These are phyloP conservation scores for Talaromyces piceae DNA, from an alignment of 2,329 filamentous ascomycete species.

Conservation along the genomic window DNA sequence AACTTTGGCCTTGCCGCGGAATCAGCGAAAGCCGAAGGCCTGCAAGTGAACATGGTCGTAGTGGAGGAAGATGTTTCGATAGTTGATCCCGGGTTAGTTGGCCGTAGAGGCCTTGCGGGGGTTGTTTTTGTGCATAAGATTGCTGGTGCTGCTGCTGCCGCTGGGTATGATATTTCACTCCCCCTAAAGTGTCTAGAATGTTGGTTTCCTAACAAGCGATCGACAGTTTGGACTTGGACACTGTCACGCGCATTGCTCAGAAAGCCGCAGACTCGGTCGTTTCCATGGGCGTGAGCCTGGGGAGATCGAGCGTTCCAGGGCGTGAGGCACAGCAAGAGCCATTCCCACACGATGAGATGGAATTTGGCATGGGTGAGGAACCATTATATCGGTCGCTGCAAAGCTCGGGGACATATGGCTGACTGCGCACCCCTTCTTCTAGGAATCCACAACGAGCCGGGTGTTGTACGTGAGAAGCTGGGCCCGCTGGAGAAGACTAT, in stretches of 20 bases:
- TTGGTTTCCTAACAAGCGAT: neutral
- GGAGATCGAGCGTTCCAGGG: neutral
- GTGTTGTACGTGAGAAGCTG: neutral
- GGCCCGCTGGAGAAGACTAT: neutral
- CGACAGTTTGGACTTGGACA: neutral
- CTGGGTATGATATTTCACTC: neutral
- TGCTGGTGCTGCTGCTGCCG: neutral
- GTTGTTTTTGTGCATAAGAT: neutral
- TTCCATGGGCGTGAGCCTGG: neutral
- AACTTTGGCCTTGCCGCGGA: constrained; percentile 6
- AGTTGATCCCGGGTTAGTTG: neutral
- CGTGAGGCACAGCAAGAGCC: neutral
- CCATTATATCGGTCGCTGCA: neutral
- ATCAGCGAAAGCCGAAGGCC: neutral
- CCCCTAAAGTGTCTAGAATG: neutral
- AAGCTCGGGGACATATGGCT: too few species aligned
- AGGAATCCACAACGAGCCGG: neutral
- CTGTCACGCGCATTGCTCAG: neutral
- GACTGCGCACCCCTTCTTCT: neutral
- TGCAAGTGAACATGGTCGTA: neutral
- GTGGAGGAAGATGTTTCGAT: neutral
- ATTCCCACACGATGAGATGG: neutral
- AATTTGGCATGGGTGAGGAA: neutral
- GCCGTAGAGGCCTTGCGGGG: neutral
- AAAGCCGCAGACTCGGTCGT: neutral